phyloP scores from a whole-genome alignment of 768 basidiomycete species.

The Mycena polygramma region DNA sequence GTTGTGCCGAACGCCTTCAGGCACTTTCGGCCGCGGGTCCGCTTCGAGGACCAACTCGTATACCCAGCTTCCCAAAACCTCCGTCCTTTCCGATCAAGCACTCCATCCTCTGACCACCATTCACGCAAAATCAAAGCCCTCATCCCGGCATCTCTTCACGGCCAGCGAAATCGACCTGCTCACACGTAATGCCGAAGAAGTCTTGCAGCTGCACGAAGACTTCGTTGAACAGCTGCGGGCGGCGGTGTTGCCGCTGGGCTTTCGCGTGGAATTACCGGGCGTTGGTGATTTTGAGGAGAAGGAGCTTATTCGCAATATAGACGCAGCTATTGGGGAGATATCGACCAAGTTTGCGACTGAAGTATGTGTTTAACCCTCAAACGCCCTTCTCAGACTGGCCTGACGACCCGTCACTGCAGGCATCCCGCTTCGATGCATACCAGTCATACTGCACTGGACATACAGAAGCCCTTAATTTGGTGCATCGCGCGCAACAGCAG shows the following conservation, averaged over 20 bases:
- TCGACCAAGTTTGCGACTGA: constrained; percentile 71
- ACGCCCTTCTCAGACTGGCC: constrained; percentile 9
- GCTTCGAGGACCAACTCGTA: constrained; percentile 62
- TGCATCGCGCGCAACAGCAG: constrained; percentile 75
- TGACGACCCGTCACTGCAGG: constrained; percentile 62
- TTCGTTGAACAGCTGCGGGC: constrained; percentile 69
- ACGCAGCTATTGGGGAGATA: constrained; percentile 62
- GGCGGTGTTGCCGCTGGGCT: constrained; percentile 65
- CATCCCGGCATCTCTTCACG: constrained; percentile 66
- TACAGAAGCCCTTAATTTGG: constrained; percentile 80
- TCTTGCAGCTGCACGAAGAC: constrained; percentile 77
- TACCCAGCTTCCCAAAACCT: constrained; percentile 47
- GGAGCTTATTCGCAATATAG: constrained; percentile 50
- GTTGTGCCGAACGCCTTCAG: constrained; percentile 57
- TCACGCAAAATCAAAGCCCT: constrained; percentile 43
- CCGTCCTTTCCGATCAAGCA: constrained; percentile 43
- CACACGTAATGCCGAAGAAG: constrained; percentile 75
- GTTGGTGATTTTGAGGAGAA: constrained; percentile 30
- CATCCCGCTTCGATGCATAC: constrained; percentile 81
- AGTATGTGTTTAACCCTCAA: constrained; percentile 49
- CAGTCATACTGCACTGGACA: constrained; percentile 91
- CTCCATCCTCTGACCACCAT: constrained; percentile 35
- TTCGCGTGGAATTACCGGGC: constrained; percentile 51
- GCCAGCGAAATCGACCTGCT: constrained; percentile 69
- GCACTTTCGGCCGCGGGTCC: constrained; percentile 53